phyloP scores from a whole-genome alignment of 352 stramenopile genomes.

The Phytophthora agathidicida region DNA sequence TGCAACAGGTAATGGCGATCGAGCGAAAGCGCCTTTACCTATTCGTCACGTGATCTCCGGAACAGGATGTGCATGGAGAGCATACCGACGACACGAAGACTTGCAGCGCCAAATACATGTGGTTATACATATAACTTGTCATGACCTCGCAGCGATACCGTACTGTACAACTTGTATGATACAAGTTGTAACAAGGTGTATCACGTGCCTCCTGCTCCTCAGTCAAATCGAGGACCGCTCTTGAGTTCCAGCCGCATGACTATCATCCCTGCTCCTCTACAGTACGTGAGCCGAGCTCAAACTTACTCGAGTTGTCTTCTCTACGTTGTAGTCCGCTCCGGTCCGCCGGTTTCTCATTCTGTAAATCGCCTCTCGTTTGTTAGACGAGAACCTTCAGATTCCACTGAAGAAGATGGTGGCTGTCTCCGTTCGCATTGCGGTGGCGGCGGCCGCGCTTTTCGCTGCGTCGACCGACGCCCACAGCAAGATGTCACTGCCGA shows the following conservation, averaged over 20 bases:
- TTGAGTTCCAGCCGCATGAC: slow-evolving; percentile 16
- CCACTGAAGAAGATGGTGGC: slow-evolving; percentile 21
- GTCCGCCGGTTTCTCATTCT: slow-evolving; percentile 11
- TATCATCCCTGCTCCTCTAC: slow-evolving; percentile 15
- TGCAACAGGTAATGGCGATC: slow-evolving; percentile 5
- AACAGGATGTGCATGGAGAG: slow-evolving; percentile 7
- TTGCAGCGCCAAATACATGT: slow-evolving; percentile 15
- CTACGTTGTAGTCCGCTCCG: not conserved
- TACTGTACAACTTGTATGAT: too few species aligned
- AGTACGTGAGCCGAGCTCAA: not conserved
- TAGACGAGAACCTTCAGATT: slow-evolving; percentile 8
- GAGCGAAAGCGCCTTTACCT: slow-evolving; percentile 8
- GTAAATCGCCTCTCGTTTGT: slow-evolving; percentile 10
- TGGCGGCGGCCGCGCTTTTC: slow-evolving; percentile 13
- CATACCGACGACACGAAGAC: not conserved
- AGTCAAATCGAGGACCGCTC: slow-evolving; percentile 22
- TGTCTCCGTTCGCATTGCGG: not conserved
- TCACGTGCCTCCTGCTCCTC: slow-evolving; percentile 5
- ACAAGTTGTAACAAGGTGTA: not conserved
- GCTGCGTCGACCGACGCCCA: slow-evolving; percentile 22
- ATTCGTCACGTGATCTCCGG: slow-evolving; percentile 13
- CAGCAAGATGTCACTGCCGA: slow-evolving; percentile 41
- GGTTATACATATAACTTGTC: slow-evolving; percentile 21
- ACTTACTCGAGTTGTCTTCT: slow-evolving; percentile 5
- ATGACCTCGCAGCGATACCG: too few species aligned